Conservation (phyloP, 2,329 filamentous ascomycete genomes). For the Arthrobotrys megalospora region DNA sequence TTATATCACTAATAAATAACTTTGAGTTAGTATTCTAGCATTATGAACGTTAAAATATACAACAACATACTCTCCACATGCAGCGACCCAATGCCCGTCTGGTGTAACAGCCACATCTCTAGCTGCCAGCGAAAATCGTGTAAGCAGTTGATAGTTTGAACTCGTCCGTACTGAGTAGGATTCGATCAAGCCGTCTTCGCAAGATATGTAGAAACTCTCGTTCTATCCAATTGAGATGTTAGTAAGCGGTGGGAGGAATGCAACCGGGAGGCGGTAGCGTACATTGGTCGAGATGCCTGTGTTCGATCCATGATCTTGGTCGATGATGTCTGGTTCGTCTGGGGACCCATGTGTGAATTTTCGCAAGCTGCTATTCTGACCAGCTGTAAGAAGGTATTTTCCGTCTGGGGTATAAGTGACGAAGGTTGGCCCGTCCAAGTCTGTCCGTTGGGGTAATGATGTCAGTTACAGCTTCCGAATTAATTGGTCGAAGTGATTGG, state of each 20-base stretch:
- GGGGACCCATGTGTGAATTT: constrained; percentile 92
- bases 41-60: not conserved
- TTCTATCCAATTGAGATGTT: constrained; percentile 70
- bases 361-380: constrained; percentile 92
- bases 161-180: constrained; percentile 85
- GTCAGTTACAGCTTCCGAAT: not conserved
- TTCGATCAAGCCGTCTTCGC: constrained; percentile 96
- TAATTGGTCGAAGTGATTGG: not conserved
- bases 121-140: constrained; percentile 86
- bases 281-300: constrained; percentile 81
- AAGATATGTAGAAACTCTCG: constrained; percentile 87
- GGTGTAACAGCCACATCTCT: constrained; percentile 86
- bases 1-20: constrained; percentile 76
- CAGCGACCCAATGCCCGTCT: constrained; percentile 88
- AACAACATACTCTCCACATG: constrained; percentile 86
- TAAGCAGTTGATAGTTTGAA: constrained; percentile 83
- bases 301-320: constrained; percentile 91
- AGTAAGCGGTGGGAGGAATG: constrained; percentile 1
- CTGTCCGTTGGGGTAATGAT: constrained; percentile 63
- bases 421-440: constrained; percentile 88
- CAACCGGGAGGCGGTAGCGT: constrained; percentile 59
- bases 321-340: constrained; percentile 91
- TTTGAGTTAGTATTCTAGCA: not conserved
- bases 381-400: constrained; percentile 87
- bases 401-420: constrained; percentile 93